Evolutionary conservation across 441 rosid genomes (phyloP), one percentile per base, ranked within the genome.

Genomic region (Pelargonium exstipulatum): DNA sequence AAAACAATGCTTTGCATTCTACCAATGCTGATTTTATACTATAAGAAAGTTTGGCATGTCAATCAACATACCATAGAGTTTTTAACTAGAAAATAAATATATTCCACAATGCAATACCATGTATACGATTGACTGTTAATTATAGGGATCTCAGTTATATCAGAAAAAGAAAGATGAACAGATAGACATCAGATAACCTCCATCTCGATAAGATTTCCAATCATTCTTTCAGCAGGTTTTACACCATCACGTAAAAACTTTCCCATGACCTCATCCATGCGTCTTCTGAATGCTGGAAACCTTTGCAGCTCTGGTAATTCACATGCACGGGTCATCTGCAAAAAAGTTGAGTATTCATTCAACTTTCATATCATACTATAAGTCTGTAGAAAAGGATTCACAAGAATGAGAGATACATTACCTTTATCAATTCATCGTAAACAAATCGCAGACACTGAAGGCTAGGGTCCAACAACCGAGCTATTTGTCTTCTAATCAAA

Each of bases 381-480:
- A 26, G 45, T 35, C 40, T 35, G 6, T 35, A 35, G 40, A 35
- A 8, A 66, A 66, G 42, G 12, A 66, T 24, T 63, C 60, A 22
- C 32, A 9, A 57, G 62, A 4, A 53, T 55, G 12, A 43, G 42
- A 43, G 37, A 69, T 45, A 0, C 26, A 46, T 29, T 74, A 94
- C 99, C 96, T 92, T 95, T 7, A 88, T 77, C 74, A 95, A 79
- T 78, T 95, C 97, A 79, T 91, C 94, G 77, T 84, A 88, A 73
- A 95, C 88, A 81, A 95, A 95, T 83, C 97, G 88, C 32, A 91
- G 90, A 69, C 97, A 95, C 81, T 95, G 97, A 77, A 91, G 91
- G 83, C 99, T 87, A 58, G 97, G 97, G 80, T 94, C 97, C 67
- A 91, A 81, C 64, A 94, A 80, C 64, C 95, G 96, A 66, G 89